Evolutionary conservation across 768 basidiomycete genomes (phyloP).

Genomic region (Leccinum subgranulosum): DNA sequence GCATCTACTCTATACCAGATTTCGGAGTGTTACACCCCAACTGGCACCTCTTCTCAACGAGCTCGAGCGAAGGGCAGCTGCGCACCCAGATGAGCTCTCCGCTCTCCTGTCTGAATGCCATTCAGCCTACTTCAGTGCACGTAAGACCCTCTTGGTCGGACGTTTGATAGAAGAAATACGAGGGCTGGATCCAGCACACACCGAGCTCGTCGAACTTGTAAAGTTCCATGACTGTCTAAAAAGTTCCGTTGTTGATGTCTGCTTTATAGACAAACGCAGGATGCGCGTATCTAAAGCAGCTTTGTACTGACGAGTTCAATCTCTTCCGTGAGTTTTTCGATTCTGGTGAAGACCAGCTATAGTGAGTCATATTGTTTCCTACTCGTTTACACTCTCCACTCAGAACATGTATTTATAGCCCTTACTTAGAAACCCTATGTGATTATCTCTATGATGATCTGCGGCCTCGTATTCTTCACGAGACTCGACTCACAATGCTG

Average conservation of each 20-base stretch:
- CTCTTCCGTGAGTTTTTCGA: slow-evolving; percentile 85
- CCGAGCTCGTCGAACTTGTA: slow-evolving; percentile 88
- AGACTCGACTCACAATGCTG: slow-evolving; percentile 79
- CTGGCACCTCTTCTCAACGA: slow-evolving; percentile 79
- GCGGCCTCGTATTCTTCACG: slow-evolving; percentile 92
- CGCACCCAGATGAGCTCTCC: slow-evolving; percentile 82
- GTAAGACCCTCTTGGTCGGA: slow-evolving; percentile 69
- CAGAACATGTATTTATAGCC: slow-evolving; percentile 41
- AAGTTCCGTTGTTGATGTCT: not conserved
- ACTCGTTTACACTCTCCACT: slow-evolving; percentile 5
- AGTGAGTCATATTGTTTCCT: slow-evolving; percentile 43
- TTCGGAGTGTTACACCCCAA: slow-evolving; percentile 65
- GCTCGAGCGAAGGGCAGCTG: slow-evolving; percentile 71
- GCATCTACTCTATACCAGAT: slow-evolving; percentile 90
- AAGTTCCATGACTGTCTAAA: slow-evolving; percentile 6
- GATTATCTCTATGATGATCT: slow-evolving; percentile 95
- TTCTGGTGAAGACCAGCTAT: slow-evolving; percentile 73
- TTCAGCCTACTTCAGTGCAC: slow-evolving; percentile 70
- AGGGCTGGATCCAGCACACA: slow-evolving; percentile 71
- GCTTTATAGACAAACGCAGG: slow-evolving; percentile 75
- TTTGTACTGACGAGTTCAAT: slow-evolving; percentile 87
- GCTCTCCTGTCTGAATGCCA: slow-evolving; percentile 86
- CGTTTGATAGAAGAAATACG: slow-evolving; percentile 80
- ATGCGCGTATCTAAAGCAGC: slow-evolving; percentile 87
- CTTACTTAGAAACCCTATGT: slow-evolving; percentile 87